Percentiles rank a stretch among this genome's conserved stretches.
Conservation (phyloP, 148 eudicot genomes). For the Amaranthus cruentus region DNA sequence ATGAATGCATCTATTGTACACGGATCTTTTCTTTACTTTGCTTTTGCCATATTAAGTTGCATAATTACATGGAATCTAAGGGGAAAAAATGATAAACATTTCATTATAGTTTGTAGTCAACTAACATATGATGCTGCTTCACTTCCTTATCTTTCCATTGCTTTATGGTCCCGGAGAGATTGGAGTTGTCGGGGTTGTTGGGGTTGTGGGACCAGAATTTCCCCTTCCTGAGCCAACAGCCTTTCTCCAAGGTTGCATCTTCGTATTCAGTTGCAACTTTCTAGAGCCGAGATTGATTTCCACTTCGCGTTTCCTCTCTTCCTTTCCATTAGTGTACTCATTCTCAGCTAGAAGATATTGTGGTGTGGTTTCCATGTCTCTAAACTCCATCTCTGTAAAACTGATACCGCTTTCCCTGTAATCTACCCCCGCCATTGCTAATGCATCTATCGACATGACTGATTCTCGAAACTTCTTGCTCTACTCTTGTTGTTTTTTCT, state of each 20-base stretch:
- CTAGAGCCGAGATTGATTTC: not conserved
- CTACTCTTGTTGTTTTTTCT: not conserved
- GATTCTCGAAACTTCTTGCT: not conserved
- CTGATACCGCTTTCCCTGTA: conserved; percentile 17
- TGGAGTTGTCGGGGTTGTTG: not conserved
- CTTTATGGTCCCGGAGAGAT: not conserved
- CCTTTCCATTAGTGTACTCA: not conserved
- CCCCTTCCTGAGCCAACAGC: conserved; percentile 1
- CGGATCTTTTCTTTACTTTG: not conserved
- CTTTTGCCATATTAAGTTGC: conserved; percentile 1
- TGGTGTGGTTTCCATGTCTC: conserved; percentile 19
- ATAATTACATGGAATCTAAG: not conserved
- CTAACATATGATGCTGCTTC: not conserved
- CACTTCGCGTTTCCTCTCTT: not conserved
- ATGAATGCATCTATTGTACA: no score
- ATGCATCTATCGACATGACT: conserved; percentile 37
- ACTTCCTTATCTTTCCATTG: no score
- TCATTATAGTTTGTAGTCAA: not conserved
- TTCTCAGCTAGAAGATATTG: conserved; percentile 24
- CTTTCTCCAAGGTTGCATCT: not conserved
- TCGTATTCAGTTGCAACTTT: not conserved
- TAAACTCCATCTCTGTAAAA: conserved; percentile 18
- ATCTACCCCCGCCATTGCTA: conserved; percentile 42
- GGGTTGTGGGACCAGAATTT: not conserved
- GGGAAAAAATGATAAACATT: not conserved